Evolutionary conservation across 192 early-diverging fungal species (phyloP).

Genomic region (Coemansia sp.): DNA sequence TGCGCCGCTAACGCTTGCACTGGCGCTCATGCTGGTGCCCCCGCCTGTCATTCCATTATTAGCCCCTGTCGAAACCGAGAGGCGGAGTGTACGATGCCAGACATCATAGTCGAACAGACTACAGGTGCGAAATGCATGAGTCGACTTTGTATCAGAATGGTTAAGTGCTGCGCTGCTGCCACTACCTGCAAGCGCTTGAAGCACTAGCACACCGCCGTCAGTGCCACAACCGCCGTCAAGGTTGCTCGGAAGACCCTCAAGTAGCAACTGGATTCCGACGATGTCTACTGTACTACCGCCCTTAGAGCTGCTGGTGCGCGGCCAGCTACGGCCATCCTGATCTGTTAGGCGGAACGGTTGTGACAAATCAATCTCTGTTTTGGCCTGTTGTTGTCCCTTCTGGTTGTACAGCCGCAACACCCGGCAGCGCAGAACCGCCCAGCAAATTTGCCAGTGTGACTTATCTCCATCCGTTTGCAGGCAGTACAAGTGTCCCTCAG

Average conservation of each 20-base stretch:
- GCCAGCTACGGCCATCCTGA: slow-evolving; percentile 45
- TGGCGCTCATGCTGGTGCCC: slow-evolving; percentile 32
- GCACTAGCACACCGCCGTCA: slow-evolving; percentile 38
- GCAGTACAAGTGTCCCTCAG: slow-evolving; percentile 49
- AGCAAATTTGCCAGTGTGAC: slow-evolving; percentile 44
- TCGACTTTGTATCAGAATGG: slow-evolving; percentile 9
- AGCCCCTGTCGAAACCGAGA: slow-evolving; percentile 25
- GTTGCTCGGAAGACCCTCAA: slow-evolving; percentile 17
- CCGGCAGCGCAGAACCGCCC: slow-evolving; percentile 48
- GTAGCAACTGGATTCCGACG: slow-evolving; percentile 17
- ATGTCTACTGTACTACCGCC: slow-evolving; percentile 8
- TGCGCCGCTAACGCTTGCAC: slow-evolving; percentile 37
- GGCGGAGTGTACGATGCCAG: slow-evolving; percentile 40
- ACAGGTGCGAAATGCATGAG: slow-evolving; percentile 30
- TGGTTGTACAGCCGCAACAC: slow-evolving; percentile 40
- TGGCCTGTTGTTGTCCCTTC: slow-evolving; percentile 30
- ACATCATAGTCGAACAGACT: slow-evolving; percentile 40
- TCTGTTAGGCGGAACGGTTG: slow-evolving; percentile 41
- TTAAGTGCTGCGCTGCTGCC: slow-evolving; percentile 14
- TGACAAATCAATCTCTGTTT: slow-evolving; percentile 40
- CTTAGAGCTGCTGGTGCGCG: slow-evolving; percentile 26
- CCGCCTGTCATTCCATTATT: slow-evolving; percentile 15
- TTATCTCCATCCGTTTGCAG: slow-evolving; percentile 25
- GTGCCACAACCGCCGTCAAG: slow-evolving; percentile 7
- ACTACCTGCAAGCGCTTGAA: slow-evolving; percentile 28